Evolutionary conservation across 2,329 filamentous ascomycete species (phyloP), one percentile per base, ranked within the genome.

Genomic region (Aspergillus quadrilineatus): DNA sequence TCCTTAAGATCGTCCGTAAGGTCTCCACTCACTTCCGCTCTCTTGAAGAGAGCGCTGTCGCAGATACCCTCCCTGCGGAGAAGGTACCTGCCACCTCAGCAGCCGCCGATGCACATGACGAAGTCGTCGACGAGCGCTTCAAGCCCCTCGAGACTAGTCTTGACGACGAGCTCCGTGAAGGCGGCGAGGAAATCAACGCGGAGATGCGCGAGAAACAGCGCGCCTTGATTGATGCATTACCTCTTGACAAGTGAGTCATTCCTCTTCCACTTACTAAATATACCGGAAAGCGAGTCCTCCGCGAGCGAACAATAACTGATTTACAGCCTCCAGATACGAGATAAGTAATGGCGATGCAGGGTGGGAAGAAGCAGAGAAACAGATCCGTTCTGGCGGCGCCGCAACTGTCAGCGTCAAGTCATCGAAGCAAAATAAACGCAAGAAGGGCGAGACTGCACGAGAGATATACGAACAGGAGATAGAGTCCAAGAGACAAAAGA

Each of bases 1-100:
- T 99, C 74, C 90, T 96, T 73, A 99, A 99, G 80, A 89, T 96
- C 59, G 82, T 97, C 58, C 86, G 92, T 63, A 97, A 97, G 78
- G 83, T 96, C 39, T 89, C 89, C 2, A 81, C 83, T 2, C 85
- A 92, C 69, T 94, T 99, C 75, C 84, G 86, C 32, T 78, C 81
- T 3, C 75, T 97, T 0, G 82, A 97, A 2, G 85, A 91, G 42
- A 85, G 85, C 3, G 91, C 90, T 0, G 87, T 88, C 9, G 87
- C 85, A 55, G 84, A 85, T 1, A 80, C 85, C 46, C 78, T 92
- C 65, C 88, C 88, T 3, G 76, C 79, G 44, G 73, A 80, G 2
- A 79, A 83, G 53, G 67, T 71, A 9, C 72, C 75, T 55, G 14
- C 41, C 15, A 56, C 63, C 36, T 57, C 63, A 29, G 60, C 61